Conservation (phyloP, 306 rosid genomes). For the Glycyrrhiza uralensis region DNA sequence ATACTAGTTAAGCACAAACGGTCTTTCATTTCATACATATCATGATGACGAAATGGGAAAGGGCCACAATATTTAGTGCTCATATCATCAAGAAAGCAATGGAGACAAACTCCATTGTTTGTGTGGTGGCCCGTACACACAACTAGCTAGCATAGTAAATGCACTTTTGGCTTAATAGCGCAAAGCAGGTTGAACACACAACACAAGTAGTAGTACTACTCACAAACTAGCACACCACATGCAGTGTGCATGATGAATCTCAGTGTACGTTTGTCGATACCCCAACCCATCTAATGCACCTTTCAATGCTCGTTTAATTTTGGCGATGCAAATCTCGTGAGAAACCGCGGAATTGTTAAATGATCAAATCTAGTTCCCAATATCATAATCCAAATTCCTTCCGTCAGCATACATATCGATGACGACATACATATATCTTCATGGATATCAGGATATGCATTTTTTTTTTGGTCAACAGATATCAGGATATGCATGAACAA, state of each 20-base stretch:
- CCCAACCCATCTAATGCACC: constrained; percentile 33
- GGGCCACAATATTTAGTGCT: constrained; percentile 7
- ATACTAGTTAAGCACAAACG: background rate
- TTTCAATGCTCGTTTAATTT: constrained; percentile 2
- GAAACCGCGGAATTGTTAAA: background rate
- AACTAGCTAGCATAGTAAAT: constrained; percentile 7
- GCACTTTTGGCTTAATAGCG: background rate
- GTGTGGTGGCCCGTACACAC: constrained; percentile 18
- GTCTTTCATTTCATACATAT: background rate
- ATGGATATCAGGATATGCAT: too few species aligned
- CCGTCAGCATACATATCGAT: too few species aligned
- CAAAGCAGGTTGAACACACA: background rate
- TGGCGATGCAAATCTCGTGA: constrained; percentile 8
- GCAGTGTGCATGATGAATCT: constrained; percentile 20
- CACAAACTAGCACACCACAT: constrained; percentile 18
- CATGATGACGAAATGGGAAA: background rate
- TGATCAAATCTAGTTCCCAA: background rate
- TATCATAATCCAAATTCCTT: background rate
- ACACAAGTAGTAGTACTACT: background rate
- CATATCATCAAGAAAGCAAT: background rate
- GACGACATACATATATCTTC: too few species aligned
- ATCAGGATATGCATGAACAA: too few species aligned
- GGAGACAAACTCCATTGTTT: constrained; percentile 10
- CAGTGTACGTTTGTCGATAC: constrained; percentile 12
- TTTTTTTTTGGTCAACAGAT: too few species aligned